Percentiles rank a stretch among this genome's conserved stretches.
Evolutionary conservation across 2,329 filamentous ascomycete genomes (phyloP).

Genomic region (Penicillium sp.): DNA sequence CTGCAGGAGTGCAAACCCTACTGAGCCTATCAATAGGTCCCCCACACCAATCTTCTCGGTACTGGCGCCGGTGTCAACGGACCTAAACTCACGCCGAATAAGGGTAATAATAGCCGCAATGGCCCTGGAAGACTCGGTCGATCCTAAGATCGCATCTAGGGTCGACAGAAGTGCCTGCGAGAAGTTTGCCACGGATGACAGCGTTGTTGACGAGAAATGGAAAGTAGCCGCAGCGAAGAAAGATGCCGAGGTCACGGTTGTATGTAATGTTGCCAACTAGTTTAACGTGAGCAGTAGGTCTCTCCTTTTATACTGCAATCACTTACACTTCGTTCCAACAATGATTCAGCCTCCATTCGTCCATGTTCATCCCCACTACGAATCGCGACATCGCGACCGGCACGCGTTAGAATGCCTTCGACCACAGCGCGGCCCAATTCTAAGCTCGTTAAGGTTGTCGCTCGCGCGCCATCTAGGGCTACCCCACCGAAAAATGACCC

Average conservation of each 20-base stretch:
- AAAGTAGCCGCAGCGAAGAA: slow-evolving; percentile 50
- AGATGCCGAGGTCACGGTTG: slow-evolving; percentile 47
- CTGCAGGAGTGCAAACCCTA: slow-evolving; percentile 48
- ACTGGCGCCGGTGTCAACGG: slow-evolving; percentile 32
- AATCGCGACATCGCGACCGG: slow-evolving; percentile 45
- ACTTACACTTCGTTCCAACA: slow-evolving; percentile 48
- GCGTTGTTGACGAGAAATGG: slow-evolving; percentile 45
- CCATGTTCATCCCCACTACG: slow-evolving; percentile 50
- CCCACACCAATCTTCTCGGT: slow-evolving; percentile 42
- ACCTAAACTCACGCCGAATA: slow-evolving; percentile 46
- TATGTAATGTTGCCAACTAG: slow-evolving; percentile 46
- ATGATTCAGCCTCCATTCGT: slow-evolving; percentile 43
- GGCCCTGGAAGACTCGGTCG: slow-evolving; percentile 50
- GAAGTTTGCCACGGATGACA: slow-evolving; percentile 44
- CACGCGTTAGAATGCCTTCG: slow-evolving; percentile 45
- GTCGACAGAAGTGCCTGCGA: slow-evolving; percentile 47
- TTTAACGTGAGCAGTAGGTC: slow-evolving; percentile 6
- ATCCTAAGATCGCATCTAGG: slow-evolving; percentile 48
- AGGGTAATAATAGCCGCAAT: slow-evolving; percentile 50
- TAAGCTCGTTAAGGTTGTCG: slow-evolving; percentile 46
- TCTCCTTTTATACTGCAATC: not conserved
- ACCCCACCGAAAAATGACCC: slow-evolving; percentile 45
- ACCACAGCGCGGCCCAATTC: slow-evolving; percentile 47
- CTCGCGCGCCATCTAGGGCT: slow-evolving; percentile 45
- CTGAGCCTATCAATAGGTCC: slow-evolving; percentile 45